phyloP scores from a whole-genome alignment of 441 rosid species.

The Metrosideros polymorpha region DNA sequence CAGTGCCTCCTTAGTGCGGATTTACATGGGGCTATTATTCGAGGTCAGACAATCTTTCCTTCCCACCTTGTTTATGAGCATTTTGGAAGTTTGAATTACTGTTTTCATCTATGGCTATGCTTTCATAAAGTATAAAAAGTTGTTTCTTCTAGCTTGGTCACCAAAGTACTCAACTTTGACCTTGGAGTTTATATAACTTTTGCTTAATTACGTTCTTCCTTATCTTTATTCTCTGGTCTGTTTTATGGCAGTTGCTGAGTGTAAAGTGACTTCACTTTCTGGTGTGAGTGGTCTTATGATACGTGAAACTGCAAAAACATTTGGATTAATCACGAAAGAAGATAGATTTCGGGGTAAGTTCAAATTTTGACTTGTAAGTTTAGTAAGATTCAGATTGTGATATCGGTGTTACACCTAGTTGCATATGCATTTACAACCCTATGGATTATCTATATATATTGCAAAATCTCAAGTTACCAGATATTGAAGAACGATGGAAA shows the following conservation, averaged over 20 bases:
- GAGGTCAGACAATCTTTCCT: conserved; percentile 27
- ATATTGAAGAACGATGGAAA: neutral
- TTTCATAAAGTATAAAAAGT: neutral
- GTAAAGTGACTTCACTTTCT: conserved; percentile 46
- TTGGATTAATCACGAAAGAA: conserved; percentile 63
- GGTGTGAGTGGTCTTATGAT: conserved; percentile 75
- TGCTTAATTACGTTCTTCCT: neutral
- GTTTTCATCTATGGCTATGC: neutral
- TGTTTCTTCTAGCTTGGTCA: neutral
- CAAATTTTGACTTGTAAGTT: neutral
- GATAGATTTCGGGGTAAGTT: conserved; percentile 48
- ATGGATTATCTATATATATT: neutral
- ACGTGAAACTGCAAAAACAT: conserved; percentile 81
- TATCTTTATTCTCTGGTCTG: neutral
- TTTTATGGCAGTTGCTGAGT: conserved; percentile 54
- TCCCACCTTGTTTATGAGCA: neutral
- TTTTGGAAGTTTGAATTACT: neutral
- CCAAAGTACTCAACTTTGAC: neutral
- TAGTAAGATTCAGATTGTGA: neutral
- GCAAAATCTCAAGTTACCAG: neutral
- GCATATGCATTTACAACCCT: neutral
- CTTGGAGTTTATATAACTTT: neutral
- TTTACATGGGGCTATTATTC: conserved; percentile 75
- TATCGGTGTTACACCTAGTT: neutral
- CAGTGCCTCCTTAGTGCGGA: conserved; percentile 58